A percentile compares a stretch with the other conserved stretches of the same genome.
Evolutionary conservation across 2,329 filamentous ascomycete genomes (phyloP).

Genomic region (Sporothrix luriei): DNA sequence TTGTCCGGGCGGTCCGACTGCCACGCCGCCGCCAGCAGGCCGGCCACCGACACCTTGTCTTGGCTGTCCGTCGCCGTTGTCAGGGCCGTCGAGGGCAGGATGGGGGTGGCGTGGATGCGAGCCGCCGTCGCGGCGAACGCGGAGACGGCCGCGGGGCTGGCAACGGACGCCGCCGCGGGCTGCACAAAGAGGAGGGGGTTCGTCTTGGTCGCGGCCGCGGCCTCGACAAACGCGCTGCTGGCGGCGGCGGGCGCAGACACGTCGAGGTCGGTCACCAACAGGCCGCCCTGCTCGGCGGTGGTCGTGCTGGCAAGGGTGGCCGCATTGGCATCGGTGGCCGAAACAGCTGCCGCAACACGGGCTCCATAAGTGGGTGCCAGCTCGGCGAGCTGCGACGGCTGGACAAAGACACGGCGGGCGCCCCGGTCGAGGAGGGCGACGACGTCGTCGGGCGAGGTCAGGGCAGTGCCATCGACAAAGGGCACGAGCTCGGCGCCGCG

Average conservation of each 20-base stretch:
- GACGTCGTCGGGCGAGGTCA: conserved; percentile 72
- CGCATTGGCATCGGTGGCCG: conserved; percentile 38
- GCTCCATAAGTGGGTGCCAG: conserved; percentile 57
- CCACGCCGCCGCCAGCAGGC: conserved; percentile 73
- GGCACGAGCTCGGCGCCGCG: conserved; percentile 60
- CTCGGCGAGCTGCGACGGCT: conserved; percentile 65
- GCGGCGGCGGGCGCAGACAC: conserved; percentile 46
- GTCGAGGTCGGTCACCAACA: conserved; percentile 59
- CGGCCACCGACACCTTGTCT: conserved; percentile 64
- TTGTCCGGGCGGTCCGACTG: conserved; percentile 81
- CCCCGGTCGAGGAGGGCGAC: conserved; percentile 81
- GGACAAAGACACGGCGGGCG: conserved; percentile 81
- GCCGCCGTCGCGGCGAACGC: conserved; percentile 53
- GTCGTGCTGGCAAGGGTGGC: conserved; percentile 40
- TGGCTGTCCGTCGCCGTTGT: conserved; percentile 71
- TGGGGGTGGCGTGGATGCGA: conserved; percentile 64
- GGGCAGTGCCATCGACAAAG: conserved; percentile 74
- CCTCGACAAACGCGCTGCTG: conserved; percentile 47
- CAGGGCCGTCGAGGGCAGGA: conserved; percentile 71
- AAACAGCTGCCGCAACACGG: conserved; percentile 58
- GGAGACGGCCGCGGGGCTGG: conserved; percentile 46
- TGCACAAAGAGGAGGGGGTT: conserved; percentile 55
- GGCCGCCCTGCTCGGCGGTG: conserved; percentile 51
- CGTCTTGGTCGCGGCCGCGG: conserved; percentile 49
- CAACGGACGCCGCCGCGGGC: conserved; percentile 46